Evolutionary conservation across 1,284 basidiomycete species (phyloP), one percentile per base, ranked within the genome.

Genomic region (Tilletia walkeri): DNA sequence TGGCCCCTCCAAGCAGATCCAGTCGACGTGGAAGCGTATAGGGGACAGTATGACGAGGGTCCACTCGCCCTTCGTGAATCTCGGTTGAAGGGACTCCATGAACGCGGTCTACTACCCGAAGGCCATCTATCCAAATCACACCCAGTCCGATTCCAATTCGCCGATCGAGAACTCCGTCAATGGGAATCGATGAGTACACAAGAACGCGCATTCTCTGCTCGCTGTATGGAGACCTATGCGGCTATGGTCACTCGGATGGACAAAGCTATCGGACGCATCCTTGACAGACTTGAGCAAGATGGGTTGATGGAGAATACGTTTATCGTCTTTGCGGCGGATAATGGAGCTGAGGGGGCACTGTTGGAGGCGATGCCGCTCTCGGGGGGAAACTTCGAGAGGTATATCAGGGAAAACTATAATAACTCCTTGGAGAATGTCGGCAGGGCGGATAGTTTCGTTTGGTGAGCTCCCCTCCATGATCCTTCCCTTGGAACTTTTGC

Each of bases 191-290:
- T 80, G 50, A 72, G 70, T 3, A 70, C 66, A 1, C 69, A 77
- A 16, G 82, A 84, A 69, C 63, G 70, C 16, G 66, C 61, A 30
- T 49, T 75, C 54, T 77, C 75, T 7, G 56, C 78, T 0, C 69
- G 76, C 45, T 56, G 74, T 39, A 84, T 84, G 82, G 82, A 82
- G 74, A 76, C 70, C 20, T 84, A 84, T 65, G 83, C 83, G 10
- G 82, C 76, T 12, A 84, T 84, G 83, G 78, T 84, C 5, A 78
- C 82, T 41, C 68, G 67, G 16, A 84, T 84, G 79, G 84, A 84
- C 70, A 70, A 69, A 18, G 65, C 79, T 59, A 80, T 82, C 20
- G 82, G 80, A 1, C 67, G 75, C 16, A 80, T 83, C 9, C 38
- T 83, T 1, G 67, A 72, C 2, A 68, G 71, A 24, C 73, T 83